Evolutionary conservation across 768 basidiomycete genomes (phyloP), one percentile per base, ranked within the genome.

Genomic region (Boletus rex-veris): DNA sequence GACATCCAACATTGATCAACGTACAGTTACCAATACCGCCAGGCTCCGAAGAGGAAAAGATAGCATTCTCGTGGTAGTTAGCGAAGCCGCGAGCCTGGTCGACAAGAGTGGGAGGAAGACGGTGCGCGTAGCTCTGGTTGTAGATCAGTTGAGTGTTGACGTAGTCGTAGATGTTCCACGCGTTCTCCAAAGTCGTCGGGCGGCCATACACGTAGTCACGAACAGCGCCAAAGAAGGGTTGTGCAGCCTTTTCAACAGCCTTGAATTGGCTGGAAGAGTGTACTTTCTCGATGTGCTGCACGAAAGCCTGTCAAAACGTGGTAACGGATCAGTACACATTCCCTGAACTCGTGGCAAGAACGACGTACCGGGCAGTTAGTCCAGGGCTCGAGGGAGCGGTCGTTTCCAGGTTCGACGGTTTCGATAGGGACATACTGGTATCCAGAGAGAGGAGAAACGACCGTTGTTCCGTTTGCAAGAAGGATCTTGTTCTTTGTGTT

Each of bases 341-440:
- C 40, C 18, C 15, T 28, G 24, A 35, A 18, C 35, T 46, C 47
- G 39, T 48, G 42, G 44, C 26, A 52, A 19, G 48, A 51, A 12
- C 4, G 21, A 64, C 74, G 24, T 67, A 83, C 80, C 2, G 80
- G 79, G 63, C 83, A 85, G 57, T 75, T 69, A 7, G 81, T 83
- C 88, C 88, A 93, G 59, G 85, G 85, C 73, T 94, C 90, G 56
- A 93, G 75, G 21, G 88, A 88, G 63, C 88, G 83, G 67, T 91
- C 88, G 59, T 91, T 89, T 49, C 78, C 80, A 28, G 90, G 87
- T 68, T 91, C 89, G 45, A 93, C 86, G n/a, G 90, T 90, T 75
- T 92, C 86, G 30, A 91, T 88, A 1, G 91, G 88, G 45, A 94
- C 80, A 59, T 93, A 94, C 71, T 92, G 90, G 70, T 92, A 94